Evolutionary conservation across 495 filamentous ascomycete genomes (phyloP), one percentile per base, ranked within the genome.

Genomic region (Penicillium pancosmium): DNA sequence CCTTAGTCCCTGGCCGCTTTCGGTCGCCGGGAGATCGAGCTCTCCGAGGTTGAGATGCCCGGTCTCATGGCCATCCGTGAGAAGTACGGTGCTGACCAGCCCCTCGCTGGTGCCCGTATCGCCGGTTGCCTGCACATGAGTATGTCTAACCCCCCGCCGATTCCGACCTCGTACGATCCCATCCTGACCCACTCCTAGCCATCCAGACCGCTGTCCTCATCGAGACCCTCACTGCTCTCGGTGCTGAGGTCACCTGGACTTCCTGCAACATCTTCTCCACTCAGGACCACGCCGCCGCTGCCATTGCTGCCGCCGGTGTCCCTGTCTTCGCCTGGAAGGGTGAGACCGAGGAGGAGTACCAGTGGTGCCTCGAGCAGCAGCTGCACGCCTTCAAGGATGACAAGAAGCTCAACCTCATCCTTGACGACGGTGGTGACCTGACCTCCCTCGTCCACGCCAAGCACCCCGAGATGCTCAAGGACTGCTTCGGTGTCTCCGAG

Each of bases 321-420:
- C 92, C 94, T 67, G 94, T 98, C 72, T 98, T 98, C 73, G 94
- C 94, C 78, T 98, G 95, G 95, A 98, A 98, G 84, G 94, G 94
- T 73, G 94, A 98, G 89, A 97, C 93, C 65, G 95, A 98, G 80
- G 94, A 98, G 84, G 94, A 98, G 84, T 98, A 98, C 87, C 83
- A 94, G 71, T 98, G 94, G 94, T 98, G 94, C 77, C 81, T 98
- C 70, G 94, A 98, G 82, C 94, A 98, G 85, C 95, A 98, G 83
- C 90, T 98, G 67, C 70, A 82, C 52, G 90, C 94, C 69, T 98
- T 98, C 90, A 95, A 94, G 81, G 91, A 96, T 76, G 88, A 86
- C 86, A 88, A 96, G 86, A 87, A 86, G 78, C 87, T 98, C 64
- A 98, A 98, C 86, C 81, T 98, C 59, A 98, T 98, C 80, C 92